phyloP scores from a whole-genome alignment of 345 rosid genomes.

The Eucalyptus marginata region DNA sequence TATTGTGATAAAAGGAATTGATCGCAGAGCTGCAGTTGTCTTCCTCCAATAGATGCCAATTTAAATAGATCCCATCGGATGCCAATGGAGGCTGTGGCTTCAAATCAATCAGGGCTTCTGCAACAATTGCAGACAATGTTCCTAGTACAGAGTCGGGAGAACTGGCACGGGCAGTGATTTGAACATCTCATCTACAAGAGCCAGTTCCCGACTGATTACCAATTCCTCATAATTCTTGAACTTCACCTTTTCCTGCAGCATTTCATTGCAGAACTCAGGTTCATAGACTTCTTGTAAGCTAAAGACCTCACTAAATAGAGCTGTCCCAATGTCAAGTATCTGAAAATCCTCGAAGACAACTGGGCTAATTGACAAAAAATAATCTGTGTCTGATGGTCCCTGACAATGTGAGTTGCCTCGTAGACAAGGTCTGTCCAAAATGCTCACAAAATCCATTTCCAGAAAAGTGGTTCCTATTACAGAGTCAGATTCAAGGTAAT shows the following conservation, averaged over 20 bases:
- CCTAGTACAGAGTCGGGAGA: conserved; percentile 22
- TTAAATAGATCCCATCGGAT: conserved; percentile 78
- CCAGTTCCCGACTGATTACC: conserved; percentile 63
- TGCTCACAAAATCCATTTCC: conserved; percentile 29
- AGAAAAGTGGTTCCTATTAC: conserved; percentile 8
- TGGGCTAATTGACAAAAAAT: conserved; percentile 2
- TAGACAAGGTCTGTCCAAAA: conserved; percentile 19
- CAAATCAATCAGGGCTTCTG: conserved; percentile 26
- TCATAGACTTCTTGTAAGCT: conserved; percentile 17
- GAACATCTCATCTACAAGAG: conserved; percentile 58
- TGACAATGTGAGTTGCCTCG: conserved; percentile 7
- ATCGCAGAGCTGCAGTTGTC: conserved; percentile 23
- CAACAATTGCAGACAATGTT: conserved; percentile 28
- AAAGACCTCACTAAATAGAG: conserved; percentile 28
- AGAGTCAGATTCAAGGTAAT: conserved; percentile 23
- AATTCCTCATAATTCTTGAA: conserved; percentile 58
- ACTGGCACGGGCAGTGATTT: conserved; percentile 70
- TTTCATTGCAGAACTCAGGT: conserved; percentile 24
- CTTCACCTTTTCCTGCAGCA: conserved; percentile 46
- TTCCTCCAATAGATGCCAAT: conserved; percentile 70
- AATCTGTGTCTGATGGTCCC: conserved; percentile 7
- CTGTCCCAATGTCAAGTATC: conserved; percentile 31
- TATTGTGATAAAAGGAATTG: conserved; percentile 11
- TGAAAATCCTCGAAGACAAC: conserved; percentile 42
- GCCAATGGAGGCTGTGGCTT: conserved; percentile 40